Evolutionary conservation across 306 rosid species (phyloP).

Genomic region (Inga oerstediana): DNA sequence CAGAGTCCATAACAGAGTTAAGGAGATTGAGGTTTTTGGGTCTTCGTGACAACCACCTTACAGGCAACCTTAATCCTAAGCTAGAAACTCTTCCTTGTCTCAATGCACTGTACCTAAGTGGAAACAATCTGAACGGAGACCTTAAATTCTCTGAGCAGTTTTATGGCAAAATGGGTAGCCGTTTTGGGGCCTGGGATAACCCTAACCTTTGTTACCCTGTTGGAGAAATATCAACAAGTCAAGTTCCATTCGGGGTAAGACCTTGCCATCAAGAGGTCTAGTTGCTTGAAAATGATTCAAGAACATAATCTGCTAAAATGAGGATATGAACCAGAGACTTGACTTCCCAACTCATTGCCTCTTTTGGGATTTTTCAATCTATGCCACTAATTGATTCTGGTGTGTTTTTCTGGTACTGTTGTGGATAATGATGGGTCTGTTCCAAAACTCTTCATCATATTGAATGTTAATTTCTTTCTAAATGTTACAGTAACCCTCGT

Average conservation of each 20-base stretch:
- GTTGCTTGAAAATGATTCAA: slow-evolving; percentile 44
- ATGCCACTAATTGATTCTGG: slow-evolving; percentile 37
- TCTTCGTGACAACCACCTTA: slow-evolving; percentile 74
- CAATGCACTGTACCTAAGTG: slow-evolving; percentile 73
- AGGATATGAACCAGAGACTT: slow-evolving; percentile 28
- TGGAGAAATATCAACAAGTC: slow-evolving; percentile 42
- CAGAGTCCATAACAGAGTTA: slow-evolving; percentile 69
- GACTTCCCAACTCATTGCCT: slow-evolving; percentile 37
- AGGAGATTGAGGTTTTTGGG: slow-evolving; percentile 78
- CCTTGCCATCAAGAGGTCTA: slow-evolving; percentile 65
- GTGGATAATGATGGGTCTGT: slow-evolving; percentile 32
- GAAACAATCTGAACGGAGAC: slow-evolving; percentile 76
- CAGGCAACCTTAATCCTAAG: slow-evolving; percentile 64
- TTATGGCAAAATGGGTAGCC: slow-evolving; percentile 72
- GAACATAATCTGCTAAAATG: slow-evolving; percentile 30
- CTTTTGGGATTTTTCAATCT: slow-evolving; percentile 49
- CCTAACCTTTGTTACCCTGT: slow-evolving; percentile 73
- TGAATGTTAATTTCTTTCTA: slow-evolving; percentile 25
- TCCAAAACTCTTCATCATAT: slow-evolving; percentile 15
- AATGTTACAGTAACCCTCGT: slow-evolving; percentile 35
- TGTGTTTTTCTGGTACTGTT: slow-evolving; percentile 45
- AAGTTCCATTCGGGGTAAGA: slow-evolving; percentile 72
- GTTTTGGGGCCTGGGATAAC: slow-evolving; percentile 86
- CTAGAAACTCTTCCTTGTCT: slow-evolving; percentile 68
- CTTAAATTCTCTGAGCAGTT: slow-evolving; percentile 64